These are phyloP conservation scores for Ajuga reptans DNA, from an alignment of 305 asterid genomes.

Conservation along the genomic window DNA sequence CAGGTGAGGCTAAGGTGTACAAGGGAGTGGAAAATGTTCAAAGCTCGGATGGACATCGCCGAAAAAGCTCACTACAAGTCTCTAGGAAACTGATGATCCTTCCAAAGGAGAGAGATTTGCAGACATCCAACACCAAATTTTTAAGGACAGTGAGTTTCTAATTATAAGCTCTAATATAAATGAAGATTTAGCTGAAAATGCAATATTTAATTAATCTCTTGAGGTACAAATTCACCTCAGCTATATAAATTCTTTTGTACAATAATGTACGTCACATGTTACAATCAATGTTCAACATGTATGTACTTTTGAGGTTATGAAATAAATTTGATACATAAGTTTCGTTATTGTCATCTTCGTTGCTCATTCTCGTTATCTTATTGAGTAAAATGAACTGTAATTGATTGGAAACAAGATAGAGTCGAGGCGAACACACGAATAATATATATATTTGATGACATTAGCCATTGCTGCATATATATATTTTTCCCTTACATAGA, in stretches of 20 bases:
- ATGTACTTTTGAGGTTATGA: not conserved
- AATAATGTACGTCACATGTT: not conserved
- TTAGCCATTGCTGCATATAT: not conserved
- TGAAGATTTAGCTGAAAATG: not conserved
- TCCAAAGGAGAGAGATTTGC: slow-evolving; percentile 8
- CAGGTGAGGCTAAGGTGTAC: slow-evolving; percentile 67
- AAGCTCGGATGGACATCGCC: slow-evolving; percentile 40
- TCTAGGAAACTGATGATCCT: slow-evolving; percentile 28
- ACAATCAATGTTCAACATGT: too few relatives aligned
- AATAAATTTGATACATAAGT: not conserved
- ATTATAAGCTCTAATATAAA: not conserved
- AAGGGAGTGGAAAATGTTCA: slow-evolving; percentile 64
- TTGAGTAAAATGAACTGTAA: too few relatives aligned
- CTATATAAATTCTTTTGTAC: not conserved
- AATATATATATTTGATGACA: not conserved
- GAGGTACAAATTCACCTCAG: not conserved
- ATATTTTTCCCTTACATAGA: too few relatives aligned
- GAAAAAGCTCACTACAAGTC: slow-evolving; percentile 47
- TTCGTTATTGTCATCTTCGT: too few relatives aligned
- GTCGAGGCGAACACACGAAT: not conserved
- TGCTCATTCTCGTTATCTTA: too few relatives aligned
- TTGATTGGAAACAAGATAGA: too few relatives aligned
- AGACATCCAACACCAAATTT: not conserved
- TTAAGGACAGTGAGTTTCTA: not conserved
- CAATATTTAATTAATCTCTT: not conserved